Evolutionary conservation across 768 basidiomycete genomes (phyloP).

Genomic region (Calocera viscosa): DNA sequence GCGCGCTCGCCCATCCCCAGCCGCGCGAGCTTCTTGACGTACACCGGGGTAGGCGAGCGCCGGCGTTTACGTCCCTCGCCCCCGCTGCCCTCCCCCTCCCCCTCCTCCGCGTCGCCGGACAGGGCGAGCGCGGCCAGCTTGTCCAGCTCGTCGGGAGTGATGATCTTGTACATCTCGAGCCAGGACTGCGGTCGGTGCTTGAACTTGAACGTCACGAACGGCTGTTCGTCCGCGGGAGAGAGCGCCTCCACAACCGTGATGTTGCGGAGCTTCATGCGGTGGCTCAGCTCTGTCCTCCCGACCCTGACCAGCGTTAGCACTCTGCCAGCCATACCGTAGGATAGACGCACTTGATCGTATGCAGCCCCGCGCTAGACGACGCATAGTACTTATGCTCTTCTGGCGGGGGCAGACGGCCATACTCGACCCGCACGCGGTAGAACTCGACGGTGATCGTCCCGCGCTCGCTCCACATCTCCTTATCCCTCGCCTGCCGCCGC

Average conservation of each 20-base stretch:
- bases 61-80: background rate
- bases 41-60: background rate
- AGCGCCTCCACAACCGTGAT: background rate
- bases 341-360: background rate
- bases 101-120: background rate
- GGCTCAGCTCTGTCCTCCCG: background rate
- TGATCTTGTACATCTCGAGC: background rate
- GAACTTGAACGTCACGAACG: conserved; percentile 1
- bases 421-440: background rate
- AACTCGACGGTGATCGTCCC: conserved; percentile 3
- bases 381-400: background rate
- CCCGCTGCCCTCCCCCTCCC: background rate
- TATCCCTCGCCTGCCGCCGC: background rate
- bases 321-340: background rate
- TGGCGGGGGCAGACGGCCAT: background rate
- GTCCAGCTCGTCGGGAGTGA: background rate
- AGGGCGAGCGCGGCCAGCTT: background rate
- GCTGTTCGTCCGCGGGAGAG: background rate
- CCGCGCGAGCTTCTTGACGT: background rate
- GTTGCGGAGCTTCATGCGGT: background rate
- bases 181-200: background rate
- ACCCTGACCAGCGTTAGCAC: background rate
- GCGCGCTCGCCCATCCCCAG: background rate
- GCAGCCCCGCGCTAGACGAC: background rate
- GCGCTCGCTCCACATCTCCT: background rate